A percentile compares a stretch with the other conserved stretches of the same genome.
phyloP scores from a whole-genome alignment of 495 filamentous ascomycete genomes.

The Hypoxylon perforatum region DNA sequence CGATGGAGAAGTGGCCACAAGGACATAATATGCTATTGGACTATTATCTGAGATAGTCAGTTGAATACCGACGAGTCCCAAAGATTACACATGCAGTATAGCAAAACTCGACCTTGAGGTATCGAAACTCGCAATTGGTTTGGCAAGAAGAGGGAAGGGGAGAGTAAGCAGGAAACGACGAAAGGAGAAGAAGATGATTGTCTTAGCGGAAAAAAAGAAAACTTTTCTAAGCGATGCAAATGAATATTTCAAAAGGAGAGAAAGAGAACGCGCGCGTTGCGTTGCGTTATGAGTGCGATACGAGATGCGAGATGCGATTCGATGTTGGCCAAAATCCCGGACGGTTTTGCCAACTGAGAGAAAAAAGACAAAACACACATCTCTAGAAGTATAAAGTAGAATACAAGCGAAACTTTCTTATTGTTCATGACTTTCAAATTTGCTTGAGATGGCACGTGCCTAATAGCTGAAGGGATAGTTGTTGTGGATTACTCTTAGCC shows the following conservation, averaged over 20 bases:
- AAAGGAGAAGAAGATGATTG: too few relatives aligned
- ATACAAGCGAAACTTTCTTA: slow-evolving; percentile 40
- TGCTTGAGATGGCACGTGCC: neutral
- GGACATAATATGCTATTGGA: slow-evolving; percentile 24
- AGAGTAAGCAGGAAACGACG: too few relatives aligned
- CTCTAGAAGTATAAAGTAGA: slow-evolving; percentile 37
- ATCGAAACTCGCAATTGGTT: slow-evolving; percentile 5
- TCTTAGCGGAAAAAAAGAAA: too few relatives aligned
- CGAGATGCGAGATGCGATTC: too few relatives aligned
- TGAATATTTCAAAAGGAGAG: too few relatives aligned
- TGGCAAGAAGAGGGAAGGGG: neutral
- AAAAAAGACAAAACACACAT: slow-evolving; percentile 1
- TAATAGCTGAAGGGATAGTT: neutral
- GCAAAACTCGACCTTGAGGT: slow-evolving; percentile 20
- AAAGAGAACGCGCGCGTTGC: too few relatives aligned
- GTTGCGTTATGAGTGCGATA: too few relatives aligned
- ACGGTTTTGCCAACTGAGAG: too few relatives aligned
- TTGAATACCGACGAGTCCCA: slow-evolving; percentile 31
- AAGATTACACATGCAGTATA: slow-evolving; percentile 19
- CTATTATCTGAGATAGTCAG: slow-evolving; percentile 20
- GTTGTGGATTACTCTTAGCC: neutral
- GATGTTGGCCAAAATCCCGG: too few relatives aligned
- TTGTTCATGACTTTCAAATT: slow-evolving; percentile 6
- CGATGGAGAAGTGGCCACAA: slow-evolving; percentile 9
- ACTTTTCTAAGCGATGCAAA: too few relatives aligned